phyloP scores from a whole-genome alignment of 2,329 filamentous ascomycete genomes.

The Fusarium musae region DNA sequence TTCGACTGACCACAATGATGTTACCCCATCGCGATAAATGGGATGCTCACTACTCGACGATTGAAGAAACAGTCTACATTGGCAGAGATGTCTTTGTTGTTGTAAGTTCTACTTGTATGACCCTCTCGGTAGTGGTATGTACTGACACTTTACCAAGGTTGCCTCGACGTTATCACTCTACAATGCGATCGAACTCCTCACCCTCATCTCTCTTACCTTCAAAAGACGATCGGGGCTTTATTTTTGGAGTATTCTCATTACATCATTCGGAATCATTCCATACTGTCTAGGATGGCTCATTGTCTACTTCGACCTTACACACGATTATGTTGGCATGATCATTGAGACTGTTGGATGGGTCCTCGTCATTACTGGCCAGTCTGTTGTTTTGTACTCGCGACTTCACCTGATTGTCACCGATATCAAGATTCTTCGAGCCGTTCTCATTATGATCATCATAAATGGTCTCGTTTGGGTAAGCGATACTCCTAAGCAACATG shows the following conservation, averaged over 20 bases:
- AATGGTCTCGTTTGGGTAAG: conserved; percentile 53
- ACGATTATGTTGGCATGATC: conserved; percentile 19
- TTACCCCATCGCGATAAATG: conserved; percentile 6
- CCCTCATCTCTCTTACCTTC: conserved; percentile 49
- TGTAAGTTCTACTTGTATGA: background rate
- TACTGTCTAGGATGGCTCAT: conserved; percentile 59
- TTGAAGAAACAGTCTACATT: conserved; percentile 15
- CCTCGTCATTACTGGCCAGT: conserved; percentile 18
- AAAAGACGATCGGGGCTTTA: conserved; percentile 48
- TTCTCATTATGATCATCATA: conserved; percentile 16
- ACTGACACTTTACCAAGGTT: background rate
- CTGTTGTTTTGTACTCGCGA: conserved; percentile 27
- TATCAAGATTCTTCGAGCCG: background rate
- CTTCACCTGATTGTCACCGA: conserved; percentile 13
- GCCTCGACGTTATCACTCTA: conserved; percentile 37
- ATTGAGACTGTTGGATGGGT: conserved; percentile 34
- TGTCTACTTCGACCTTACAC: conserved; percentile 47
- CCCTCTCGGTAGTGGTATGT: fast-evolving
- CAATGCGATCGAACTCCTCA: conserved; percentile 47
- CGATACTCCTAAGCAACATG: fast-evolving
- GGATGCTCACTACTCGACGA: background rate
- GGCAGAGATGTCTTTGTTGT: conserved; percentile 20
- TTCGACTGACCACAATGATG: background rate
- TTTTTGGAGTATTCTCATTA: conserved; percentile 52
- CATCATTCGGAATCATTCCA: conserved; percentile 47